Evolutionary conservation across 2,329 filamentous ascomycete species (phyloP).

Genomic region (Plectosphaerella sp.): DNA sequence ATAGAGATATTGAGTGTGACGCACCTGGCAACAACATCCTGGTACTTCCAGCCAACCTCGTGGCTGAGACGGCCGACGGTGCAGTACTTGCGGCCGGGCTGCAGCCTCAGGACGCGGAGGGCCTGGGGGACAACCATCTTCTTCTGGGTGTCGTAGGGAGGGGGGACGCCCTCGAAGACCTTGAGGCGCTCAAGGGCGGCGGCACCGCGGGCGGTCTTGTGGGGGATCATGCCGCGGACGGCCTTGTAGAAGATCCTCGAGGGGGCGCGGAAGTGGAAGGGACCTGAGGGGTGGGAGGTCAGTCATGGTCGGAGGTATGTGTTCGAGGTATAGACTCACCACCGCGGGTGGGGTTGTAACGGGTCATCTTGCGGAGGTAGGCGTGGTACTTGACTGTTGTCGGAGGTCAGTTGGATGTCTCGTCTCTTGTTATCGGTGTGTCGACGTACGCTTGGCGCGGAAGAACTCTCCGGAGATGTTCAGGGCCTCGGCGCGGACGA

Average conservation of each 20-base stretch:
- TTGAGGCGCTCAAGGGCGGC: conserved; percentile 97
- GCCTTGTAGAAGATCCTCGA: conserved; percentile 99
- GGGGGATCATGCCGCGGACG: conserved; percentile 99
- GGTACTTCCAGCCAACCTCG: conserved; percentile 99
- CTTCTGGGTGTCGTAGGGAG: conserved; percentile 99
- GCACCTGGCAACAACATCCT: conserved; percentile 96
- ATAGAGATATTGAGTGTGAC: conserved; percentile 32
- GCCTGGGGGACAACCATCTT: conserved; percentile 99
- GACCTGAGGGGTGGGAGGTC: conserved; percentile 54
- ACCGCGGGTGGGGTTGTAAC: conserved; percentile 98
- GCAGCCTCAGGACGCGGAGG: conserved; percentile 90
- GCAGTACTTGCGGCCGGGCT: conserved; percentile 99
- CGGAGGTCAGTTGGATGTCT: neutral
- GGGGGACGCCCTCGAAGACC: conserved; percentile 99
- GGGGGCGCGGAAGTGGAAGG: conserved; percentile 99
- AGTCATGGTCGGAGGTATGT: conserved; percentile 14
- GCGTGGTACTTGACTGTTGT: conserved; percentile 96
- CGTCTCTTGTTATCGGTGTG: conserved; percentile 40
- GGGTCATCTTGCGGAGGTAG: conserved; percentile 99
- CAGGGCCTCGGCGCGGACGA: conserved; percentile 97
- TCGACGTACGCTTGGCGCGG: conserved; percentile 96
- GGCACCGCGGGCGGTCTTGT: conserved; percentile 98
- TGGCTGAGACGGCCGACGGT: conserved; percentile 95
- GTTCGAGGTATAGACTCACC: conserved; percentile 53
- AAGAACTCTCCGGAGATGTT: conserved; percentile 99